These are phyloP conservation scores for Blastobotrys persicus DNA, from an alignment of 1,139 yeast species.

Conservation along the genomic window DNA sequence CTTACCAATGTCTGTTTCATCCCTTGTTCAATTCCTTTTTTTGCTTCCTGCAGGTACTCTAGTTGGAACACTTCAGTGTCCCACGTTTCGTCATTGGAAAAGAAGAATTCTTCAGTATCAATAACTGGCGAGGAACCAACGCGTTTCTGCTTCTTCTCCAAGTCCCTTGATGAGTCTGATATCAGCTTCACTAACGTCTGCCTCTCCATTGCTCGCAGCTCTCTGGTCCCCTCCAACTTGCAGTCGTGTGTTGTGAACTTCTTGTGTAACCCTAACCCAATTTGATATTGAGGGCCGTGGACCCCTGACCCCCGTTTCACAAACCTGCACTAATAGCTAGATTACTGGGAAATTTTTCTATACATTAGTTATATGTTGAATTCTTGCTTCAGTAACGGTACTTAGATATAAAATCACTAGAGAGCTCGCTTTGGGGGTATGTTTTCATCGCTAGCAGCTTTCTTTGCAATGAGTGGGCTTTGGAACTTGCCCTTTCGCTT, in stretches of 20 bases:
- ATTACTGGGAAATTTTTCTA: too few species aligned
- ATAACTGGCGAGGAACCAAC: background rate
- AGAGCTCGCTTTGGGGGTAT: too few species aligned
- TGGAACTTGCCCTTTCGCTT: background rate
- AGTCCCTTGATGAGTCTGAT: background rate
- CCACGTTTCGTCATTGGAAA: slow-evolving; percentile 14
- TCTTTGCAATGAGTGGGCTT: background rate
- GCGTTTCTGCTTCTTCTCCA: background rate
- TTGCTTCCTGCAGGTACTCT: background rate
- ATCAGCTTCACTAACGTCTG: slow-evolving; percentile 12
- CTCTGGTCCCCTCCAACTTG: background rate
- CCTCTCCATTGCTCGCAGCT: slow-evolving; percentile 9
- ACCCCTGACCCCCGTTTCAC: background rate
- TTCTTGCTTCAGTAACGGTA: too few species aligned
- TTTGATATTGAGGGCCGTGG: background rate
- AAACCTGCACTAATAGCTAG: background rate
- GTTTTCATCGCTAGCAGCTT: background rate
- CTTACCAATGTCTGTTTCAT: slow-evolving; percentile 8
- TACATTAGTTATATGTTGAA: too few species aligned
- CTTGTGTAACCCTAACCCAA: background rate
- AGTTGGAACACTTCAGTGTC: slow-evolving; percentile 7
- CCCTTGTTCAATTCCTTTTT: slow-evolving; percentile 9
- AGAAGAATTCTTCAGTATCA: slow-evolving; percentile 10
- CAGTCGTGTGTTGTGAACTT: slow-evolving; percentile 1
- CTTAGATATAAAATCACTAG: too few species aligned